Evolutionary conservation across 169 alveolate species (phyloP), one percentile per base, ranked within the genome.

Genomic region (Plasmodium falciparum): DNA sequence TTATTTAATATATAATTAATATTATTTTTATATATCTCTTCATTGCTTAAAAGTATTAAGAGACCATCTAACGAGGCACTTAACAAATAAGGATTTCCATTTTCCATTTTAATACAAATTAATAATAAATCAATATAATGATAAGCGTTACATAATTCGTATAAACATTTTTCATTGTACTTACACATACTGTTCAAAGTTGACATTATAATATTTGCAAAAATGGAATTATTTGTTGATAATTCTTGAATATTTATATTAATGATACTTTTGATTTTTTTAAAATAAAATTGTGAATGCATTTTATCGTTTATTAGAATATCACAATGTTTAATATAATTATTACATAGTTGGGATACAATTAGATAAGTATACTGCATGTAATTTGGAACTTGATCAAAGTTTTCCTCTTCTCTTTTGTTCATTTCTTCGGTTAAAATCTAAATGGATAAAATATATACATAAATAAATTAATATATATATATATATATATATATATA

Each of bases 1-100:
- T 85, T 85, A 17, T 85, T 50, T 20, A 85, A 71, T 47, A 85
- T 85, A 85, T 85, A 85, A 33, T 71, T 74, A 59, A 85, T 85
- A 39, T 85, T 85, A 43, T 59, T 85, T 43, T 85, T 85, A 61
- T 85, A 85, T 33, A 49, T 24, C 39, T 85, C 86, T 59, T 85
- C 70, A 85, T 85, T 85, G 50, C 62, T 70, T 33, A 85, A 85
- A 59, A 85, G 29, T 22, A 85, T 13, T 45, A 85, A 72, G 59
- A 85, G 26, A 2, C 92, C 86, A 43, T 47, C 86, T 74, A 85
- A 71, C 26, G 76, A n/a, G 6, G 75, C 74, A 73, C 88, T 85
- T 72, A 85, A 85, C 20, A 71, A 47, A 52, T 85, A 85, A 9
- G 92, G 92, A 9, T 85, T 85, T 20, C 56, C 58, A 15, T 39